Evolutionary conservation across 805 yeast genomes (phyloP), one percentile per base, ranked within the genome.

Genomic region (Saturnispora halmiae): DNA sequence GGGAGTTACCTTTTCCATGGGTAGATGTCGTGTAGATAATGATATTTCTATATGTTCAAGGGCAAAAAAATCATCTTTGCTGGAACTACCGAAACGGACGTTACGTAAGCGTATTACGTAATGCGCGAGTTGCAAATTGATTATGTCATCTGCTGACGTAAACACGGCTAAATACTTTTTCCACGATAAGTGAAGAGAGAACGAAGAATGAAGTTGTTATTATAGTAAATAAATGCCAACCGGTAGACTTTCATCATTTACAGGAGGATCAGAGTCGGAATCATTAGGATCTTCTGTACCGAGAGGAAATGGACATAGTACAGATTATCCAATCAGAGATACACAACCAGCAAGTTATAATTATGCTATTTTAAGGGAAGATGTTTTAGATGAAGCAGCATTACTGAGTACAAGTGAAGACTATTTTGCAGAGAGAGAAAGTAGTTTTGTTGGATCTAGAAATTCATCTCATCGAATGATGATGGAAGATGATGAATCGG

Each of bases 351-450:
- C 26, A 15, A 32, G 16, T 9, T 39, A 45, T 26, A 29, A 27
- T 14, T 40, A 37, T 26, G 46, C 51, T 7, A 18, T 40, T 26
- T 22, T 44, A 3, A 36, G 37, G 18, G 56, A 50, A 26, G 64
- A 66, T 39, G 53, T 61, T 3, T 64, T 65, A 36, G 72, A 66
- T 31, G 70, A 72, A 4, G 56, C 69, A 2, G 53, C 66, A 31
- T 57, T 61, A 6, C 59, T 61, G 10, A 41, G 45, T 3, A 38
- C 45, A 24, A 41, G 43, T 34, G 46, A 44, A 21, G 45, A 43
- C 11, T 14, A 68, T 61, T 29, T 63, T 27, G 51, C 40, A 8
- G 51, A 48, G 21, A 34, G 43, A 5, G 50, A 46, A 28, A 39
- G 42, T 24, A 33, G 37, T 24, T 39, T 31, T 20, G 9, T 16